These are phyloP conservation scores for Handroanthus guayacan DNA, from an alignment of 257 asterid species.

Conservation along the genomic window DNA sequence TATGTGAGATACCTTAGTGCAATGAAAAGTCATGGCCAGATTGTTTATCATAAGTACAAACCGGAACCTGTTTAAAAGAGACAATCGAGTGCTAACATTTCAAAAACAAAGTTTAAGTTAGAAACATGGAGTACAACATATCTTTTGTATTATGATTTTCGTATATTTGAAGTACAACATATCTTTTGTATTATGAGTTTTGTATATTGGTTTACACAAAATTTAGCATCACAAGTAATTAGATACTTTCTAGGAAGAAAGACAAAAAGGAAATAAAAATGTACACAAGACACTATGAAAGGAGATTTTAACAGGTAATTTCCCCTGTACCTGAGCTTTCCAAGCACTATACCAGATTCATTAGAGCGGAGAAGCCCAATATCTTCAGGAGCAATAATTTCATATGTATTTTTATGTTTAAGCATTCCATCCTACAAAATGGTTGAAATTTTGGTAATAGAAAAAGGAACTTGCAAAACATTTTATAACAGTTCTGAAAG, in stretches of 20 bases:
- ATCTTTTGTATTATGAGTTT: slow-evolving; percentile 14
- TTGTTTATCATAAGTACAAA: neutral
- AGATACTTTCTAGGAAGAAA: neutral
- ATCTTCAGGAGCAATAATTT: slow-evolving; percentile 90
- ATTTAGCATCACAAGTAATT: slow-evolving; percentile 9
- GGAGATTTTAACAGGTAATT: slow-evolving; percentile 6
- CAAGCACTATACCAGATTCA: slow-evolving; percentile 93
- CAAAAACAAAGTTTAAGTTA: neutral
- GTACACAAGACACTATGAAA: neutral
- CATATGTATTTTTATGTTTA: slow-evolving; percentile 83
- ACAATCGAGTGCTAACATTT: neutral
- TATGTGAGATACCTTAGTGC: neutral
- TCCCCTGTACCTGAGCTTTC: slow-evolving; percentile 75
- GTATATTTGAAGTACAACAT: neutral
- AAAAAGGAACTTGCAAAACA: slow-evolving; percentile 1
- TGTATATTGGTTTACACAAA: neutral
- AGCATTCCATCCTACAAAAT: slow-evolving; percentile 86
- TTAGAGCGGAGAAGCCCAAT: slow-evolving; percentile 81
- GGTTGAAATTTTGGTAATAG: neutral
- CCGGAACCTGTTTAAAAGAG: neutral
- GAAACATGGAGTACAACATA: neutral
- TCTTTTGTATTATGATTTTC: slow-evolving; percentile 10
- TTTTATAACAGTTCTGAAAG: neutral
- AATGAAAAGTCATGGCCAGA: neutral
- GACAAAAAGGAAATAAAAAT: neutral